These are phyloP conservation scores for Dalbergia cultrata DNA, from an alignment of 306 rosid genomes.

Conservation along the genomic window DNA sequence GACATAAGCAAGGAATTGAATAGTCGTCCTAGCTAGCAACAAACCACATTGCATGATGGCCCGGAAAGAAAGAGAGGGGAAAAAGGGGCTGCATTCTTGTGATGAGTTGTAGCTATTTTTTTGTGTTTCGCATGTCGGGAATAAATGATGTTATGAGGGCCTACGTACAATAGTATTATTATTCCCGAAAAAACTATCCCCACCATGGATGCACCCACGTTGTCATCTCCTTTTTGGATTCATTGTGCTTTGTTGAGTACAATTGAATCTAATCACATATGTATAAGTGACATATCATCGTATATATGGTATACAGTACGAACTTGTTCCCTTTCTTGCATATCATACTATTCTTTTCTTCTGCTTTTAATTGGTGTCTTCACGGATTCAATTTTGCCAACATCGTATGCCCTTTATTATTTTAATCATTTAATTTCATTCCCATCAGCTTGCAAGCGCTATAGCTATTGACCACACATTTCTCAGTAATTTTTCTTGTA, in stretches of 20 bases:
- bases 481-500: no score
- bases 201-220: conserved; percentile 22
- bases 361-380: background rate
- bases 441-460: no score
- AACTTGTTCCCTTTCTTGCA: background rate
- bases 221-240: conserved; percentile 23
- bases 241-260: background rate
- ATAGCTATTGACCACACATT: no score
- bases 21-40: background rate
- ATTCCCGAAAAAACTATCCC: conserved; percentile 9
- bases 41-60: conserved; percentile 23
- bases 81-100: conserved; percentile 2
- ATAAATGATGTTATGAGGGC: conserved; percentile 49
- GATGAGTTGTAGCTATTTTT: conserved; percentile 35
- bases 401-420: background rate
- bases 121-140: conserved; percentile 40
- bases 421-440: no score
- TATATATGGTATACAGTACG: background rate
- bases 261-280: conserved; percentile 26
- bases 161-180: conserved; percentile 47
- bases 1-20: conserved; percentile 49
- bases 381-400: background rate
- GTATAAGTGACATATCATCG: background rate
- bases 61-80: background rate
- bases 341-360: background rate